Base-by-base conservation (phyloP, 1,284 basidiomycete genomes). In the Trametes versicolor region DNA sequence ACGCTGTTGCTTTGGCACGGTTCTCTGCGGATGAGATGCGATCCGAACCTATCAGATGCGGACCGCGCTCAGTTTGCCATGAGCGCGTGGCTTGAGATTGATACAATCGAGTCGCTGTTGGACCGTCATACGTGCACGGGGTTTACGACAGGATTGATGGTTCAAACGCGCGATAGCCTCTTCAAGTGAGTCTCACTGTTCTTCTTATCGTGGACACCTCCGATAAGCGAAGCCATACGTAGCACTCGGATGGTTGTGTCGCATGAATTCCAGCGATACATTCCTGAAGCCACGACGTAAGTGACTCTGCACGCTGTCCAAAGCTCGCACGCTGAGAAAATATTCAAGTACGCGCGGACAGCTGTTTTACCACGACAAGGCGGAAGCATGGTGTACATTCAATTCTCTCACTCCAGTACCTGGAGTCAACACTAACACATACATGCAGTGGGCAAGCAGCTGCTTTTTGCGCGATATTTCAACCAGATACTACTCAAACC, bases 161-260 rank as follows among this genome's bases (percentile, higher is more conserved):
- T 83, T 69, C 85, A 88, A 63, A 89, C 87, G 48, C 81, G 89
- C 54, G 91, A 92, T 71, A 89, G 85, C 71, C 78, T 92, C 27
- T 92, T 91, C 81, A 91, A 91, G 91, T 91, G 72, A 73, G 88
- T 75, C 23, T 10, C 2, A 41, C 32, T 8, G 17, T 17, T 51
- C 17, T n/a, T 6, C 2, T 19, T 7, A n/a, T 53, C n/a, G 39
- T 50, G 25, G 3, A 23, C n/a, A 9, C 36, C 7, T 12, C 4
- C 37, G 41, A 13, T 48, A 5, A 27, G 4, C 21, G n/a, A 13
- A 15, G 2, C 8, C 34, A 8, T 19, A 39, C 57, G 45, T 65
- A 92, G 90, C 70, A 87, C 85, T 43, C 82, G 90, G 43, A 89
- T 89, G 86, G 86, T 83, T 66, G 86, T 93, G 47, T 87, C 87